These are phyloP conservation scores for Rhodofomes roseus DNA, from an alignment of 1,284 basidiomycete genomes.

Conservation along the genomic window DNA sequence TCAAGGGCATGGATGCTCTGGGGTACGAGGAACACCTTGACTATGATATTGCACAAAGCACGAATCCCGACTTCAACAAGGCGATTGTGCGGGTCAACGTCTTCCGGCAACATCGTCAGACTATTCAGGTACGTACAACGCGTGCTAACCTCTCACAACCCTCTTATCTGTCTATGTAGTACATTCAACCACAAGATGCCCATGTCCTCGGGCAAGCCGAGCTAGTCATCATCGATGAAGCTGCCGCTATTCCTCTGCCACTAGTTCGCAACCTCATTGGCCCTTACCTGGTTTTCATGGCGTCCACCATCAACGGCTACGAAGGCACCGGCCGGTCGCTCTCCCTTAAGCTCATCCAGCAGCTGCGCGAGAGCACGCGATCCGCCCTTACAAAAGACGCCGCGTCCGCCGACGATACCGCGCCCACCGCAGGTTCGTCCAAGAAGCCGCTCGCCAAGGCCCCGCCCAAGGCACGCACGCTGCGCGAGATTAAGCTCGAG, in stretches of 20 bases:
- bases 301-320: constrained; percentile 98
- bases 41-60: constrained; percentile 94
- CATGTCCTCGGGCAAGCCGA: constrained; percentile 98
- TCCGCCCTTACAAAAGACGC: constrained; percentile 65
- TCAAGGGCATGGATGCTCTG: constrained; percentile 93
- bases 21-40: constrained; percentile 98
- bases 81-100: constrained; percentile 96
- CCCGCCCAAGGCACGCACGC: constrained; percentile 66
- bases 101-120: constrained; percentile 91
- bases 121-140: constrained; percentile 72
- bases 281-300: constrained; percentile 97
- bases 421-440: constrained; percentile 42
- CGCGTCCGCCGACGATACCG: constrained; percentile 41
- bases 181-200: constrained; percentile 96
- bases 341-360: constrained; percentile 96
- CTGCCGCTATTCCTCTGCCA: constrained; percentile 95
- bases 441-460: constrained; percentile 50
- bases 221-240: constrained; percentile 97
- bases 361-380: constrained; percentile 87
- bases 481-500: constrained; percentile 94
- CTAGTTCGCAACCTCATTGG: constrained; percentile 94
- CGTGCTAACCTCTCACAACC: background rate
- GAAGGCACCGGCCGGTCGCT: constrained; percentile 98
- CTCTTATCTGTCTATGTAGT: constrained; percentile 42
- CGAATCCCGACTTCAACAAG: constrained; percentile 92